Percentiles rank a stretch among this genome's conserved stretches.
Evolutionary conservation across 345 rosid genomes (phyloP).

Genomic region (Heritiera littoralis): DNA sequence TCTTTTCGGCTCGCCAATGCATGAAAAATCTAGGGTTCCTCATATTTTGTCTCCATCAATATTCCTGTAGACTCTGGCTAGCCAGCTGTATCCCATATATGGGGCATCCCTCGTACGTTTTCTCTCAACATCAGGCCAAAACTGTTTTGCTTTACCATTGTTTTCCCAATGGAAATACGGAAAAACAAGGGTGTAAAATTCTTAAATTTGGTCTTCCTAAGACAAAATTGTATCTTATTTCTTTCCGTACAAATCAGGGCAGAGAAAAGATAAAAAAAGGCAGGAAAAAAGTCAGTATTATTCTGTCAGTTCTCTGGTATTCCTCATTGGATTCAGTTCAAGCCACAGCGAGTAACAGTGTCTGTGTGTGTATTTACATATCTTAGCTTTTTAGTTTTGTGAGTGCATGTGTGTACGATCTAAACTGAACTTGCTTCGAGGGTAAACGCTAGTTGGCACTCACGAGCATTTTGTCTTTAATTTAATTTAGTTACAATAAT

Average conservation of each 20-base stretch:
- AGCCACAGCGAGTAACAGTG: not conserved
- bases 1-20: not conserved
- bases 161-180: not conserved
- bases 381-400: not conserved
- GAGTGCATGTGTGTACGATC: not conserved
- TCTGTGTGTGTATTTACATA: too few species aligned
- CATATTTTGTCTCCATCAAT: not conserved
- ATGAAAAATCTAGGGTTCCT: not conserved
- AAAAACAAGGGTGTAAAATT: not conserved
- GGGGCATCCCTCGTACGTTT: not conserved
- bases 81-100: not conserved
- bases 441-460: not conserved
- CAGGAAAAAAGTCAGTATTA: not conserved
- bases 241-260: not conserved
- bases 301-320: not conserved
- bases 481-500: not conserved
- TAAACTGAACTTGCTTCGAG: not conserved
- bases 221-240: not conserved
- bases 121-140: not conserved
- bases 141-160: not conserved
- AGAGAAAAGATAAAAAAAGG: not conserved
- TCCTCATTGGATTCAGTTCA: not conserved
- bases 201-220: not conserved
- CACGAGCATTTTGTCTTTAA: not conserved
- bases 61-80: not conserved